Evolutionary conservation across 305 asterid genomes (phyloP), one percentile per base, ranked within the genome.

Genomic region (Plantago lanceolata): DNA sequence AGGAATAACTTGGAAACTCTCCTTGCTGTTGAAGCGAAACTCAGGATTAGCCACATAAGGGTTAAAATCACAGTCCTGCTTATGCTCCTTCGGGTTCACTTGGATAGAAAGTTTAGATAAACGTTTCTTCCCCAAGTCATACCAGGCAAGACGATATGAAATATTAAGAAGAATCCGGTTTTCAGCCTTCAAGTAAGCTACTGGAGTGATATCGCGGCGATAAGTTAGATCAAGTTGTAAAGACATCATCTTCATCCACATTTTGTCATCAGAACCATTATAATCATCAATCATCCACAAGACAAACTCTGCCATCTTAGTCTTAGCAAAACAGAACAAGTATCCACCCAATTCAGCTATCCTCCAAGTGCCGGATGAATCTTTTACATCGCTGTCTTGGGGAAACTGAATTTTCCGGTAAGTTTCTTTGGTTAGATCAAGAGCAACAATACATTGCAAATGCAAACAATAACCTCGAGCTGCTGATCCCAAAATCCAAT

Each of bases 131-230:
- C 28, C 28, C 28, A 24, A 24, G 28, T 24, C 28, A 24, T 24
- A 24, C 28, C 28, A 24, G 1, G 28, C 28, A 24, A 24, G 28
- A 1, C 3, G 28, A 24, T 1, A 1, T 1, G 28, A 24, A 3
- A 24, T 1, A 24, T 24, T 24, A 3, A 24, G 28, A 24, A 67
- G 57, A 31, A 15, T 2, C 16, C 21, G 6, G 14, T 6, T 1
- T 26, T 53, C 19, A 49, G 59, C 45, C 69, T 73, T 58, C 55
- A 50, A 58, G 52, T 73, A 73, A 26, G 67, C 63, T 29, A 68
- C 26, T 8, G 70, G 70, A 40, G 24, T 58, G 9, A 18, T 16
- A 12, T 16, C 48, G 16, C 2, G 16, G 28, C 1, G 3, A 24
- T 1, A 1, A 24, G 28, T 24, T 24, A n/a, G n/a, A n/a, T 24